These are phyloP conservation scores for Colletotrichum chrysophilum DNA, from an alignment of 2,329 filamentous ascomycete genomes.

Conservation along the genomic window DNA sequence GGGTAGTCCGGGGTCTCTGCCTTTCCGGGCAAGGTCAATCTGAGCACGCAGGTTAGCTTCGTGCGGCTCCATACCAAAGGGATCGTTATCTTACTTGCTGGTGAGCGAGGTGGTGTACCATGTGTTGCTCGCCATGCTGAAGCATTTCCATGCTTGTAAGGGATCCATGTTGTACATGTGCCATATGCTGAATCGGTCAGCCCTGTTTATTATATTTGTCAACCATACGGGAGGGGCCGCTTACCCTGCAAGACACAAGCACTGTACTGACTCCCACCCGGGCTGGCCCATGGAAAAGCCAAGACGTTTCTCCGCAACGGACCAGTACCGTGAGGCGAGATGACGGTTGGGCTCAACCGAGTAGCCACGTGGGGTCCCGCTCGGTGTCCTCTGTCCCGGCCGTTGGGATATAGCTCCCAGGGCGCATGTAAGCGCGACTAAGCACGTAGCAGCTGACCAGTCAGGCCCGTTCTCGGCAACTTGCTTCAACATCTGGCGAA, in stretches of 20 bases:
- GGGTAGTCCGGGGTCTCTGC: neutral
- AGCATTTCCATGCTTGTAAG: constrained; percentile 21
- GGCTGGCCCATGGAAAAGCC: constrained; percentile 20
- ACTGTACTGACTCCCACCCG: constrained; percentile 16
- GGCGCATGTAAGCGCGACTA: constrained; percentile 18
- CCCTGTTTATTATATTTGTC: neutral
- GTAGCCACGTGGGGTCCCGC: constrained; percentile 13
- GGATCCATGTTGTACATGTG: constrained; percentile 24
- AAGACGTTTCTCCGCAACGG: constrained; percentile 18
- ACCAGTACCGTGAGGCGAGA: constrained; percentile 17
- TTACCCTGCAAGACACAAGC: constrained; percentile 20
- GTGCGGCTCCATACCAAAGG: no score
- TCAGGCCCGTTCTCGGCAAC: constrained; percentile 22
- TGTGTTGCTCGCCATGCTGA: constrained; percentile 18
- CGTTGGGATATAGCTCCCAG: constrained; percentile 18
- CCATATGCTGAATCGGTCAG: constrained; percentile 14
- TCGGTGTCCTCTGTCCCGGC: constrained; percentile 10
- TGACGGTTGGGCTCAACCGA: constrained; percentile 15
- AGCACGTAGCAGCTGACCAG: constrained; percentile 20
- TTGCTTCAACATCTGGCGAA: constrained; percentile 18
- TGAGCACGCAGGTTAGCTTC: neutral
- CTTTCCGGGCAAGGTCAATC: neutral
- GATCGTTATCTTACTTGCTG: neutral
- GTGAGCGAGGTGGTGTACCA: constrained; percentile 18
- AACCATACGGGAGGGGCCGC: neutral